Percentiles rank a stretch among this genome's conserved stretches.
These are phyloP conservation scores for Lumnitzera racemosa DNA, from an alignment of 345 rosid genomes.

Conservation along the genomic window DNA sequence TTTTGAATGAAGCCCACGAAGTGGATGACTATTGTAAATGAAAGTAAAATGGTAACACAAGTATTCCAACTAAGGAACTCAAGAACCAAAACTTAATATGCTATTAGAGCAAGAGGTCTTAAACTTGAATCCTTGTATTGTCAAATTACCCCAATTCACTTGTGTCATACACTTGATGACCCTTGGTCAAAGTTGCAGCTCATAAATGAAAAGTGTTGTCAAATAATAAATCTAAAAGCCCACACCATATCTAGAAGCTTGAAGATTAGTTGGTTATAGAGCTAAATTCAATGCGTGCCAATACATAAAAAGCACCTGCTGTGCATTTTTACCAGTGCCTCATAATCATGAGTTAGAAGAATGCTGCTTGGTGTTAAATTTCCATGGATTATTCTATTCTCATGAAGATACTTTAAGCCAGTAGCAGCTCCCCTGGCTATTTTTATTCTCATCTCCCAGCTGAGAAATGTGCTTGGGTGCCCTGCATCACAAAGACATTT, in stretches of 20 bases:
- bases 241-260: neutral
- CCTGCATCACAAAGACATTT: conserved; percentile 18
- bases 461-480: conserved; percentile 14
- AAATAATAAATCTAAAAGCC: neutral
- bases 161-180: too few species aligned
- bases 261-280: neutral
- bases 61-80: too few species aligned
- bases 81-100: too few species aligned
- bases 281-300: too few species aligned
- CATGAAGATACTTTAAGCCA: conserved; percentile 30
- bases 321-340: conserved; percentile 21
- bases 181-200: too few species aligned
- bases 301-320: too few species aligned
- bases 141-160: too few species aligned
- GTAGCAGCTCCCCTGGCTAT: conserved; percentile 26
- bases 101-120: too few species aligned
- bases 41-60: too few species aligned
- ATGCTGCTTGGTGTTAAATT: conserved; percentile 24
- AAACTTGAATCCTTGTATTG: too few species aligned
- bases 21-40: too few species aligned
- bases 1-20: too few species aligned
- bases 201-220: neutral
- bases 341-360: conserved; percentile 27
- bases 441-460: conserved; percentile 27
- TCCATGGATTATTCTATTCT: conserved; percentile 25